Conservation (phyloP, 2,329 filamentous ascomycete species). For the Lecanosticta acicola region DNA sequence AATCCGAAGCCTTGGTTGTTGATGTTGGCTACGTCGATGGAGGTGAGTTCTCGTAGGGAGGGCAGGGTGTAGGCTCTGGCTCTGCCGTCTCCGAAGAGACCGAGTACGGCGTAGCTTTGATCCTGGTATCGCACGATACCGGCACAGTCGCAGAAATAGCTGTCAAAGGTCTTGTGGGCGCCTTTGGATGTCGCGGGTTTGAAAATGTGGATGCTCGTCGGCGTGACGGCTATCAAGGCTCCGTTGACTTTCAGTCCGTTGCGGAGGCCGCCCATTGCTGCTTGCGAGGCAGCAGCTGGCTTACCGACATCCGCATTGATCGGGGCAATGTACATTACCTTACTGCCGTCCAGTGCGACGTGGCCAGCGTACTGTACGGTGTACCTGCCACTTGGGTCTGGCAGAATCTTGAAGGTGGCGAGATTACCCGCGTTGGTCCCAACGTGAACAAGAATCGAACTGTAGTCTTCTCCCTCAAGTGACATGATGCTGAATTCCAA, state of each 20-base stretch:
- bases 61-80: constrained; percentile 82
- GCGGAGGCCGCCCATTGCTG: constrained; percentile 68
- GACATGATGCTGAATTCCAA: constrained; percentile 94
- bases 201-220: constrained; percentile 75
- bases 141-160: constrained; percentile 74
- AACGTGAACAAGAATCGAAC: constrained; percentile 86
- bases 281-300: constrained; percentile 68
- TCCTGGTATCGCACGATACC: constrained; percentile 65
- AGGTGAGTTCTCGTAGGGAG: constrained; percentile 74
- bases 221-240: constrained; percentile 69
- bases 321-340: constrained; percentile 68
- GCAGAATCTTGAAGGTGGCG: constrained; percentile 84
- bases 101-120: constrained; percentile 72
- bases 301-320: constrained; percentile 73
- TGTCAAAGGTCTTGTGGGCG: constrained; percentile 85
- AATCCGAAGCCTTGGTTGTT: constrained; percentile 37
- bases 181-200: constrained; percentile 79
- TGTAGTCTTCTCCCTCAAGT: constrained; percentile 88
- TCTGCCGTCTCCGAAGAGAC: constrained; percentile 76
- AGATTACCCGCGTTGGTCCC: constrained; percentile 81
- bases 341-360: constrained; percentile 55
- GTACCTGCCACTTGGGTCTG: constrained; percentile 63
- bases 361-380: constrained; percentile 66
- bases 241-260: constrained; percentile 72
- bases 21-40: constrained; percentile 56